Percentiles rank a stretch among this genome's conserved stretches.
Conservation (phyloP, 495 filamentous ascomycete species). For the Podospora conica region DNA sequence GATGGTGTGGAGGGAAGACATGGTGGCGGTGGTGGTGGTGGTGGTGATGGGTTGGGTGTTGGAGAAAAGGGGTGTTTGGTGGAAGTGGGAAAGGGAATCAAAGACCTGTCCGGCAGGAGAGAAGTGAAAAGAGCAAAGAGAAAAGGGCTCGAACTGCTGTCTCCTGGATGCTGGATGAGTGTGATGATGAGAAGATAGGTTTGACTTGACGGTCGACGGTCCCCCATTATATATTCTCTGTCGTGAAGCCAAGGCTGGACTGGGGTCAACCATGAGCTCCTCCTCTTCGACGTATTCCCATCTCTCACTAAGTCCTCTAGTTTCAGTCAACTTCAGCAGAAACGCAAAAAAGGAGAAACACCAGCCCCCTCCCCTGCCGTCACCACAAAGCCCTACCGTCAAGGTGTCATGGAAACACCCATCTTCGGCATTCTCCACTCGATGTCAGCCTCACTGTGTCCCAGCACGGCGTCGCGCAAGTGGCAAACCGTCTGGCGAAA, state of each 20-base stretch:
- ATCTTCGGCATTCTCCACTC: background rate
- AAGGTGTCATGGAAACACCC: background rate
- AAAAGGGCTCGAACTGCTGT: background rate
- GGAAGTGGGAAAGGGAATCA: constrained; percentile 4
- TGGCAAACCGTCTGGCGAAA: background rate
- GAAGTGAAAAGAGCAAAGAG: background rate
- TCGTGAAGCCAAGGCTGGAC: background rate
- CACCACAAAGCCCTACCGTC: background rate
- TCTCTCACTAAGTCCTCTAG: background rate
- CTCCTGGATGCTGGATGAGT: background rate
- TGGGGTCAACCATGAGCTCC: background rate
- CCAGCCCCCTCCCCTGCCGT: background rate
- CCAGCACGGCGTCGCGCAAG: background rate
- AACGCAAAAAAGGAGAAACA: background rate
- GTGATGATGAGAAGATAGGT: background rate
- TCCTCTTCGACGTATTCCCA: background rate
- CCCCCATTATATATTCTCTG: background rate
- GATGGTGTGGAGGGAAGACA: constrained; percentile 20
- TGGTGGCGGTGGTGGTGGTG: constrained; percentile 19
- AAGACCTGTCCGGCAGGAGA: constrained; percentile 32
- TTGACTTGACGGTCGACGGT: background rate
- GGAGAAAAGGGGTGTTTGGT: background rate
- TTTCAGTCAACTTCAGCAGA: background rate
- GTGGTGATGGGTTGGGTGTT: constrained; percentile 4
- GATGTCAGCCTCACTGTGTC: background rate